phyloP scores from a whole-genome alignment of 352 stramenopile genomes.

The Globisporangium abappressorium region DNA sequence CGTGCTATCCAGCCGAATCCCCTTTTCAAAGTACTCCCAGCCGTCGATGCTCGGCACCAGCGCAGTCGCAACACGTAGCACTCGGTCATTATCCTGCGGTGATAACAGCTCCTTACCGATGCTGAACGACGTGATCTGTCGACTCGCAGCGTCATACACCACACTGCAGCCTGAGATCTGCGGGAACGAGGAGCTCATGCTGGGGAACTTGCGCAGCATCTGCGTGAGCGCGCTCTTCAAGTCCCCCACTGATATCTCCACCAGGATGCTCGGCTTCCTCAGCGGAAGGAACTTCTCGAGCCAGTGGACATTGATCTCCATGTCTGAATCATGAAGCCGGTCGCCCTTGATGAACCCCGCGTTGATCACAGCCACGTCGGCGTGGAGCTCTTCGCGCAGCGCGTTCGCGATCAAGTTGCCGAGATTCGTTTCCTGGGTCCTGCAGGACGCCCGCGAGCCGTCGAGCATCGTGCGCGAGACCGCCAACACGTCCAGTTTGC shows the following conservation, averaged over 20 bases:
- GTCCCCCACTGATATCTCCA: constrained; percentile 44
- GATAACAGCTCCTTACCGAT: constrained; percentile 8
- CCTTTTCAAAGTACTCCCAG: constrained; percentile 33
- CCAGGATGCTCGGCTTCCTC: constrained; percentile 42
- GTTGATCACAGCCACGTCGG: constrained; percentile 68
- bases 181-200: constrained; percentile 68
- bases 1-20: constrained; percentile 9
- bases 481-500: constrained; percentile 37
- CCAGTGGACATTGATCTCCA: constrained; percentile 55
- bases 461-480: constrained; percentile 44
- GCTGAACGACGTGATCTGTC: constrained; percentile 17
- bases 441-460: constrained; percentile 57
- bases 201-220: constrained; percentile 58
- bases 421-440: constrained; percentile 65
- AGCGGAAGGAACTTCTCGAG: constrained; percentile 72
- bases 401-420: constrained; percentile 78
- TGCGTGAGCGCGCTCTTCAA: constrained; percentile 55
- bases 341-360: constrained; percentile 85
- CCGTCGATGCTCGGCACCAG: constrained; percentile 24
- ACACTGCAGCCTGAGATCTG: constrained; percentile 62
- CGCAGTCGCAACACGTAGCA: constrained; percentile 32
- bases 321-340: constrained; percentile 40
- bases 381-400: constrained; percentile 47
- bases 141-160: constrained; percentile 30
- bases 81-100: neutral